Conservation (phyloP, 495 filamentous ascomycete species). For the Penicillium maclennaniae region DNA sequence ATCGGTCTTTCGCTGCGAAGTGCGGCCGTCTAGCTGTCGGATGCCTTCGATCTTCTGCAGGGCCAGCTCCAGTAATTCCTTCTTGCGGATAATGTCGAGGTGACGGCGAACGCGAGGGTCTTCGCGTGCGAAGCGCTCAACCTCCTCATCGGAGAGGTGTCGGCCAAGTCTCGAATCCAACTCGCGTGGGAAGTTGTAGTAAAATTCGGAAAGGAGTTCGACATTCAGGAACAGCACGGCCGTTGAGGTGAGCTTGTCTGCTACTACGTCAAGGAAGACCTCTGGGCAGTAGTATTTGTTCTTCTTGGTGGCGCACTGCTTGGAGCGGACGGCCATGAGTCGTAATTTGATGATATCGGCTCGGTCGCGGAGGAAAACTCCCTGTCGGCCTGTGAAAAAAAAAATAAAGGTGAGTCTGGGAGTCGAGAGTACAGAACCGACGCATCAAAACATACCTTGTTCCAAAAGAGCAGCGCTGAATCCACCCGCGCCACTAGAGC, state of each 20-base stretch:
- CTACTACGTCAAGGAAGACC: constrained; percentile 93
- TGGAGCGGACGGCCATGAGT: constrained; percentile 75
- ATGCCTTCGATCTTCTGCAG: constrained; percentile 91
- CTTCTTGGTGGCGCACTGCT: constrained; percentile 73
- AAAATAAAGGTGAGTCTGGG: constrained; percentile 17
- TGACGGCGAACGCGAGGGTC: constrained; percentile 85
- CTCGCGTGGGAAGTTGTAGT: constrained; percentile 93
- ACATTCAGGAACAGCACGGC: constrained; percentile 98
- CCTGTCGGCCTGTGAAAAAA: constrained; percentile 68
- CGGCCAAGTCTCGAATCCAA: constrained; percentile 84
- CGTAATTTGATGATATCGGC: constrained; percentile 87
- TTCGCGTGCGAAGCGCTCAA: constrained; percentile 88
- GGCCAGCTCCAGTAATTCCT: constrained; percentile 89
- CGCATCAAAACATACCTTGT: constrained; percentile 56
- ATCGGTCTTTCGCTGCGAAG: constrained; percentile 25
- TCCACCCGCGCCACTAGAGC: constrained; percentile 80
- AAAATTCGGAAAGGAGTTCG: constrained; percentile 93
- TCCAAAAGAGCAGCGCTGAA: constrained; percentile 79
- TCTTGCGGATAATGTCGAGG: constrained; percentile 84
- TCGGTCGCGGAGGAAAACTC: constrained; percentile 86
- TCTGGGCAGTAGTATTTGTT: constrained; percentile 98
- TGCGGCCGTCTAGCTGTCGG: constrained; percentile 64
- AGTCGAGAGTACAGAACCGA: constrained; percentile 6
- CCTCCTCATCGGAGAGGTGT: constrained; percentile 68
- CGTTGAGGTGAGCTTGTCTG: constrained; percentile 89